A percentile compares a stretch with the other conserved stretches of the same genome.
These are phyloP conservation scores for Saturnispora mendoncae DNA, from an alignment of 805 yeast genomes.

Conservation along the genomic window DNA sequence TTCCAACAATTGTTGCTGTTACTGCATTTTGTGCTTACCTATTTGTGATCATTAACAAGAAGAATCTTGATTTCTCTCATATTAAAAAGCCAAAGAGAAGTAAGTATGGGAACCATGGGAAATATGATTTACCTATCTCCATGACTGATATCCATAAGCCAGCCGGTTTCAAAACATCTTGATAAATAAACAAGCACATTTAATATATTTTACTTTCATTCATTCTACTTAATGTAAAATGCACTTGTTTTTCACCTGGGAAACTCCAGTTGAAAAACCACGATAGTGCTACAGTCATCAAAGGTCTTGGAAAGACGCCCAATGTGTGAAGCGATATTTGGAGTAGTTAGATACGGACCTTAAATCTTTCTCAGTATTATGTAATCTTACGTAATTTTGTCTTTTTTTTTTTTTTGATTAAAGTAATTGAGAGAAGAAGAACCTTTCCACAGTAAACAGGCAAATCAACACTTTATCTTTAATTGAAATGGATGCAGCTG, in stretches of 20 bases:
- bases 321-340: background rate
- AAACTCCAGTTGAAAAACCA: background rate
- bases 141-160: constrained; percentile 26
- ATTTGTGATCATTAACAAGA: constrained; percentile 48
- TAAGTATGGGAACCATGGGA: constrained; percentile 27
- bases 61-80: constrained; percentile 44
- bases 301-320: constrained; percentile 1
- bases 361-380: constrained; percentile 2
- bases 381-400: constrained; percentile 1
- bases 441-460: no score
- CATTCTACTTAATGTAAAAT: background rate
- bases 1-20: constrained; percentile 58
- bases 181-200: no score
- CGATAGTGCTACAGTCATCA: constrained; percentile 6
- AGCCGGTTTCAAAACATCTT: constrained; percentile 15
- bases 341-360: constrained; percentile 15
- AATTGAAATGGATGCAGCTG: constrained; percentile 75
- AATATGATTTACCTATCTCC: constrained; percentile 22
- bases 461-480: background rate
- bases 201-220: background rate
- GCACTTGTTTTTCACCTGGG: background rate
- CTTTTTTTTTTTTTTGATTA: background rate
- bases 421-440: no score
- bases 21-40: constrained; percentile 56
- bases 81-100: constrained; percentile 32